Conservation (phyloP, 139 green algal species). For the Nannochloris sp. region DNA sequence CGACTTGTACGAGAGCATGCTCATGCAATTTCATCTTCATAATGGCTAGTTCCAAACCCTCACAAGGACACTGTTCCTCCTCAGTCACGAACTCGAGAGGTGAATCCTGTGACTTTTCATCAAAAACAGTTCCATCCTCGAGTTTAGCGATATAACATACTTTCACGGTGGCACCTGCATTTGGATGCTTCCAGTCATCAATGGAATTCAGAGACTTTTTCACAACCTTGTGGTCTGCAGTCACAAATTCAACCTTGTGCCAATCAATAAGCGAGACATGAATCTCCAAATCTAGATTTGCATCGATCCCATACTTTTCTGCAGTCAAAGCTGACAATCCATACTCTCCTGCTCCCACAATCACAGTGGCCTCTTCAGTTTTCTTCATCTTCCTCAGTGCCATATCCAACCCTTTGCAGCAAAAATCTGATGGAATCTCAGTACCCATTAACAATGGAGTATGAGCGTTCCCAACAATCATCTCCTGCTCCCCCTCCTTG, state of each 20-base stretch:
- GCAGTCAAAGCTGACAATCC: constrained; percentile 58
- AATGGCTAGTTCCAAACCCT: constrained; percentile 76
- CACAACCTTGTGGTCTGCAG: constrained; percentile 46
- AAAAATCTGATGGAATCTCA: constrained; percentile 11
- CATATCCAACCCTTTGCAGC: constrained; percentile 29
- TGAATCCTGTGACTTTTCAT: constrained; percentile 39
- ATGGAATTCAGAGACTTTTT: constrained; percentile 69
- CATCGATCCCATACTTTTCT: constrained; percentile 37
- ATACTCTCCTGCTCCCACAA: constrained; percentile 6
- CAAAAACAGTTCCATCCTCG: constrained; percentile 57
- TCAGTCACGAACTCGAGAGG: constrained; percentile 58
- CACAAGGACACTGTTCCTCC: constrained; percentile 56
- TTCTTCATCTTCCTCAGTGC: constrained; percentile 74
- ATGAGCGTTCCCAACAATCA: too few species aligned
- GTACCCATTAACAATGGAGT: constrained; percentile 40
- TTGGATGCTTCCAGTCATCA: constrained; percentile 61
- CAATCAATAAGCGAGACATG: constrained; percentile 64
- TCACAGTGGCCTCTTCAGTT: constrained; percentile 39
- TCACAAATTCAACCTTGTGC: constrained; percentile 49
- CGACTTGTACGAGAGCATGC: constrained; percentile 57
- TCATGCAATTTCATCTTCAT: constrained; percentile 87
- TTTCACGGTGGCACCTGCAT: constrained; percentile 60
- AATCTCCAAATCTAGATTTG: constrained; percentile 51
- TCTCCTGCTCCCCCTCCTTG: too few species aligned
- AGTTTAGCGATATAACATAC: constrained; percentile 30